Evolutionary conservation across 2,329 filamentous ascomycete species (phyloP), one percentile per base, ranked within the genome.

Genomic region (Westerdykella aurantiaca): DNA sequence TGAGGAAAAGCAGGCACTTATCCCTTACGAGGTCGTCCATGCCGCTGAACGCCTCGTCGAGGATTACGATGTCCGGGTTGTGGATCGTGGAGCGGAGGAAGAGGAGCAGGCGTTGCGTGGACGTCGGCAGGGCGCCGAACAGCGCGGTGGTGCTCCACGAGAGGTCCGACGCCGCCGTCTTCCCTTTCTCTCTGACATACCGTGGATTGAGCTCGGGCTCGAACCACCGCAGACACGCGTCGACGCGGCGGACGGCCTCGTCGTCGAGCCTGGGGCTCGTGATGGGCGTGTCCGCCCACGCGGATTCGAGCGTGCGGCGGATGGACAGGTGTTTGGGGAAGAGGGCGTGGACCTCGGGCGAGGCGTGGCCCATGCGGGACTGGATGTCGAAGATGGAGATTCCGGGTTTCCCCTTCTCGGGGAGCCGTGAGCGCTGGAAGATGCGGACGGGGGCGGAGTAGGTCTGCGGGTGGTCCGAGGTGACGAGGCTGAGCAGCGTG

Each of bases 341-440:
- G 66, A 95, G 89, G 41, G 88, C 83, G 58, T 97, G 90, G 4
- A 97, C 86, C 63, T 97, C 93, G 0, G 93, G 93, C 48, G 88
- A 94, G 0, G 89, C 93, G 64, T 97, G 90, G 10, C 93, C 93
- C 52, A 98, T 87, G 18, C 87, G 83, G 0, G 82, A 77, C 64
- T 97, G 93, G 6, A 98, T 81, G 50, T 97, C 90, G 74, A 95
- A 97, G 46, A 96, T 85, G 0, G 88, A 94, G 29, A 97, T 81
- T 0, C 88, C 89, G 0, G 78, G 77, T 42, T 79, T 65, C 0
- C 85, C 86, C 0, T 79, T 78, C 43, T 85, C 80, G 0, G 91
- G 89, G 0, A 96, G 74, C 16, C 93, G 81, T 43, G 84, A 85
- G 17, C 82, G 81, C 1, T 89, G 88, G 62, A 98, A 97, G 12